Evolutionary conservation across 768 basidiomycete genomes (phyloP), one percentile per base, ranked within the genome.

Genomic region (Gyrodon lividus): DNA sequence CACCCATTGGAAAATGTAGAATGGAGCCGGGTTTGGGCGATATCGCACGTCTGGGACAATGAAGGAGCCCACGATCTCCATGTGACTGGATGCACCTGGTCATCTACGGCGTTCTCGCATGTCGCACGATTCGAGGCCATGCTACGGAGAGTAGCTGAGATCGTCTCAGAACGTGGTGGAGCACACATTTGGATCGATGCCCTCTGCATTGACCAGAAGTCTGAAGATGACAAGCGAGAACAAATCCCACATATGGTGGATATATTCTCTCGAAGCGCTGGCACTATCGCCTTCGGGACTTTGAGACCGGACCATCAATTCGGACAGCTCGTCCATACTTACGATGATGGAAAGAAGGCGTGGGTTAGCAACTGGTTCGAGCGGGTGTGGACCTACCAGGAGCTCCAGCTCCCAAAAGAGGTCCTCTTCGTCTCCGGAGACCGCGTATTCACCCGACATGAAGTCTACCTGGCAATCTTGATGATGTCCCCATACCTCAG

Each of bases 361-460:
- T 46, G 55, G 47, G 55, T 56, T 16, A 55, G 50, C 17, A 26
- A 46, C 22, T 56, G 55, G 55, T 55, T 55, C 19, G 55, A 56
- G 44, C 43, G 52, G 17, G 55, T 56, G 6, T 56, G 55, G 53
- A 56, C 55, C 4, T 55, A 55, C 28, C 53, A 56, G 40, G 53
- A 56, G 22, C 53, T 56, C 17, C 55, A 49, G 39, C 23, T 56
- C 7, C 52, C 53, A 3, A 34, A 37, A 22, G 26, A 20, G 24
- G 9, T 55, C 5, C n/a, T 56, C 6, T 55, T 56, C 35, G 39
- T 56, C 16, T 55, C 52, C 9, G 52, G 55, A 26, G 55, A 48
- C 26, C 52, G 34, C 14, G 2, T 46, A 17, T n/a, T 55, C 8
- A 42, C 55, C 12, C 26, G 43, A 9, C 19, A 55, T n/a, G 43